Evolutionary conservation across 768 basidiomycete species (phyloP).

Genomic region (Hirschioporus abietinus): DNA sequence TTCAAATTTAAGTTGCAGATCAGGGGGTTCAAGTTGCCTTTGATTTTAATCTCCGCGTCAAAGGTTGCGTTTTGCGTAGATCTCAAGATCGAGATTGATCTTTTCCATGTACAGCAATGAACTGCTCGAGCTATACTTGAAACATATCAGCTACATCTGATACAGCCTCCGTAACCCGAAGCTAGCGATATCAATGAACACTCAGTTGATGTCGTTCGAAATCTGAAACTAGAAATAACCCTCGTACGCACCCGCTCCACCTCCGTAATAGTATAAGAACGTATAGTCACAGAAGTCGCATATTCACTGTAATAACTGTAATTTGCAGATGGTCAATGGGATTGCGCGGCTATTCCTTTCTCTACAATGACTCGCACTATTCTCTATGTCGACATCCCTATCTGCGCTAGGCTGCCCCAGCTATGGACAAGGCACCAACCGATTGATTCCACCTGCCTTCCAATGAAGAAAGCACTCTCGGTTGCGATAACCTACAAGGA

Average conservation of each 20-base stretch:
- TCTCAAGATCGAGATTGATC: neutral
- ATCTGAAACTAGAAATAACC: neutral
- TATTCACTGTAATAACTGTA: neutral
- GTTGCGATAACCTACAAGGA: neutral
- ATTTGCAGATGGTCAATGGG: neutral
- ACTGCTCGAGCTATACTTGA: neutral
- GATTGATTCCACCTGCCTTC: neutral
- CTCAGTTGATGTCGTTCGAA: neutral
- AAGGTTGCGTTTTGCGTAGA: neutral
- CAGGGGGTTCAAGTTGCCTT: neutral
- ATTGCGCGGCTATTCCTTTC: neutral
- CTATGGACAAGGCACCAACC: too few species aligned
- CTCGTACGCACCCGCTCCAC: neutral
- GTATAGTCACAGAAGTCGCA: too few species aligned
- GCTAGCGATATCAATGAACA: neutral
- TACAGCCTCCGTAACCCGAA: neutral
- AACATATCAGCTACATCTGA: neutral
- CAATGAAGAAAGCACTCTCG: neutral
- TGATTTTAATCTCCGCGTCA: neutral
- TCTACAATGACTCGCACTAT: neutral
- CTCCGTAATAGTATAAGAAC: too few species aligned
- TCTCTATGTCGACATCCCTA: neutral
- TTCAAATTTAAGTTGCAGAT: too few species aligned
- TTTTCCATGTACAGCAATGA: neutral
- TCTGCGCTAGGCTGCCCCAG: neutral